Conservation (phyloP, 2,329 filamentous ascomycete species). For the Pseudopyrenochaeta lycopersici region DNA sequence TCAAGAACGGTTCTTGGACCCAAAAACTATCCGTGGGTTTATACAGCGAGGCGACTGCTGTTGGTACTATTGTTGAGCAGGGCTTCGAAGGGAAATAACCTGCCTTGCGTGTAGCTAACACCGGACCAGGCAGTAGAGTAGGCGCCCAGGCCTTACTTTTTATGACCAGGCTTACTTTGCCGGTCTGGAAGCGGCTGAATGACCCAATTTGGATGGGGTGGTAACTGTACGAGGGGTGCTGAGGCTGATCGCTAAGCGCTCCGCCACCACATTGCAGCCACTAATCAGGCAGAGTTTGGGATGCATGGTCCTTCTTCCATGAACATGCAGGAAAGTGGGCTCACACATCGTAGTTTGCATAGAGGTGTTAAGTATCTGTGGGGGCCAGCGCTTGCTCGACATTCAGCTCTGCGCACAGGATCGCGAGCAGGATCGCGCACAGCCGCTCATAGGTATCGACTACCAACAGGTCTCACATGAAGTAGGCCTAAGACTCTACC, state of each 20-base stretch:
- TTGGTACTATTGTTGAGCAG: no score
- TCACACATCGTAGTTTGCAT: neutral
- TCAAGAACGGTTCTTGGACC: neutral
- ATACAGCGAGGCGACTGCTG: no score
- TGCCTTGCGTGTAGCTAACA: no score
- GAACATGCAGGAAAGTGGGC: neutral
- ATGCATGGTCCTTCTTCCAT: neutral
- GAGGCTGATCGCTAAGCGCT: neutral
- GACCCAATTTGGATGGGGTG: neutral
- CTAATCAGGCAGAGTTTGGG: neutral
- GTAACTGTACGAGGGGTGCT: neutral
- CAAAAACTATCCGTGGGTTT: no score
- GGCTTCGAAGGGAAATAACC: no score
- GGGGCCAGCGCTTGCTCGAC: neutral
- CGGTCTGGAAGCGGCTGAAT: neutral
- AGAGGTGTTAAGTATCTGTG: neutral
- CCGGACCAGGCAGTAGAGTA: no score
- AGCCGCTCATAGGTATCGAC: neutral
- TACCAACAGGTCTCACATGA: neutral
- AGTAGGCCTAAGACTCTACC: neutral
- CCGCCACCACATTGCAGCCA: neutral
- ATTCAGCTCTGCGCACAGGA: neutral
- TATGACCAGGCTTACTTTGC: no score
- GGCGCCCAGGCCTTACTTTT: no score
- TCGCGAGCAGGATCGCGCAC: neutral